Evolutionary conservation across 352 stramenopile genomes (phyloP).

Genomic region (Phytophthora crassamura): DNA sequence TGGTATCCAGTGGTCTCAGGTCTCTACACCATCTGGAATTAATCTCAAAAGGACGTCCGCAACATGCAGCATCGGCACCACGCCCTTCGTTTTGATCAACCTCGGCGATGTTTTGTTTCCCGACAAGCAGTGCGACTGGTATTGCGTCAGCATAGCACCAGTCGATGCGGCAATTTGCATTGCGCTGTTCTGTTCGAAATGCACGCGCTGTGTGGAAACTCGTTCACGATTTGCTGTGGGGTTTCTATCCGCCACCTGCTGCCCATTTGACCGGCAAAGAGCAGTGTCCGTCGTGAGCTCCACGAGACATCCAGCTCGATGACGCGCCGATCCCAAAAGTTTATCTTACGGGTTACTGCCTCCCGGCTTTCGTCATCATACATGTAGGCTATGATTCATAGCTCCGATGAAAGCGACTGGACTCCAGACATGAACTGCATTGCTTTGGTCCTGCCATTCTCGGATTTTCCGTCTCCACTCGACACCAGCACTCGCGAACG

Average conservation of each 20-base stretch:
- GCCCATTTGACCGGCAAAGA: slow-evolving; percentile 13
- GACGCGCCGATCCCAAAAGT: slow-evolving; percentile 27
- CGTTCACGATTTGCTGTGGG: slow-evolving; percentile 16
- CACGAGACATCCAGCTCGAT: slow-evolving; percentile 18
- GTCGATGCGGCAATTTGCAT: slow-evolving; percentile 8
- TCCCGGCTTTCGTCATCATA: slow-evolving; percentile 21
- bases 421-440: too few relatives aligned
- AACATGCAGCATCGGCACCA: too few relatives aligned
- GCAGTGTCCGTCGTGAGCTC: slow-evolving; percentile 13
- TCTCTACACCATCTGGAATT: too few relatives aligned
- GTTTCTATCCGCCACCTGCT: slow-evolving; percentile 17
- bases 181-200: slow-evolving; percentile 26
- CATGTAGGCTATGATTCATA: too few relatives aligned
- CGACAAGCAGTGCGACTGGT: neutral
- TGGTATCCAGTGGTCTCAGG: too few relatives aligned
- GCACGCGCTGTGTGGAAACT: neutral
- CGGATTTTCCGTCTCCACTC: slow-evolving; percentile 25
- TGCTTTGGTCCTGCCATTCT: slow-evolving; percentile 18
- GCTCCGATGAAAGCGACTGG: slow-evolving; percentile 9
- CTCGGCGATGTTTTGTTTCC: too few relatives aligned
- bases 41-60: too few relatives aligned
- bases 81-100: too few relatives aligned
- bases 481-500: neutral
- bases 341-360: slow-evolving; percentile 3
- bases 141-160: slow-evolving; percentile 12